Percentiles rank a stretch among this genome's conserved stretches.
Evolutionary conservation across 2,329 filamentous ascomycete species (phyloP).

Genomic region (Pleomassaria siparia): DNA sequence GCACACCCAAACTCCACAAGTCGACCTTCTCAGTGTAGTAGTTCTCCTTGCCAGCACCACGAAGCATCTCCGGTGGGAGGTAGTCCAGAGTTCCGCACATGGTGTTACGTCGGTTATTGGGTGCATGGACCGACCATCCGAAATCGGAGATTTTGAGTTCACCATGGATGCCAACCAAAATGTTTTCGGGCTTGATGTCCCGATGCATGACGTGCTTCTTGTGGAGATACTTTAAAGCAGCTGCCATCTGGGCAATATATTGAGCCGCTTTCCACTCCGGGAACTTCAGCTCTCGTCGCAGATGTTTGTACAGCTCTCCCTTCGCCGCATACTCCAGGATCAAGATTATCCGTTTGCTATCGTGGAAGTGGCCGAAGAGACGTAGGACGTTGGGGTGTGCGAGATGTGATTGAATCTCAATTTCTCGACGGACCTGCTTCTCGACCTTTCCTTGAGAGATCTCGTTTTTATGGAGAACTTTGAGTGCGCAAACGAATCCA

Average conservation of each 20-base stretch:
- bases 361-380: conserved; percentile 85
- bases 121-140: conserved; percentile 96
- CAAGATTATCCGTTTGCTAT: conserved; percentile 82
- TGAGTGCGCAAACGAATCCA: conserved; percentile 82
- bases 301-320: conserved; percentile 85
- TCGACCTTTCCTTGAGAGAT: conserved; percentile 78
- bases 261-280: conserved; percentile 84
- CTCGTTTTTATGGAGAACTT: conserved; percentile 83
- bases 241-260: conserved; percentile 90
- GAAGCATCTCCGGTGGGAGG: conserved; percentile 96
- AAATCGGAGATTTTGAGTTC: conserved; percentile 99
- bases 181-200: conserved; percentile 98
- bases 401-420: conserved; percentile 86
- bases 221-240: conserved; percentile 84
- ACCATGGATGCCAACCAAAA: conserved; percentile 90
- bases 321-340: conserved; percentile 85
- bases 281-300: conserved; percentile 76
- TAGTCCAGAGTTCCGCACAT: conserved; percentile 98
- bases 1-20: conserved; percentile 89
- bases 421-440: conserved; percentile 84
- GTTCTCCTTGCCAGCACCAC: conserved; percentile 75
- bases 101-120: conserved; percentile 88
- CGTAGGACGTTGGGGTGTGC: conserved; percentile 83
- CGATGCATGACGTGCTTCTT: conserved; percentile 97
- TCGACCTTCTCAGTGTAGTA: conserved; percentile 96